phyloP scores from a whole-genome alignment of 2,329 filamentous ascomycete species.

The Fusarium armeniacum region DNA sequence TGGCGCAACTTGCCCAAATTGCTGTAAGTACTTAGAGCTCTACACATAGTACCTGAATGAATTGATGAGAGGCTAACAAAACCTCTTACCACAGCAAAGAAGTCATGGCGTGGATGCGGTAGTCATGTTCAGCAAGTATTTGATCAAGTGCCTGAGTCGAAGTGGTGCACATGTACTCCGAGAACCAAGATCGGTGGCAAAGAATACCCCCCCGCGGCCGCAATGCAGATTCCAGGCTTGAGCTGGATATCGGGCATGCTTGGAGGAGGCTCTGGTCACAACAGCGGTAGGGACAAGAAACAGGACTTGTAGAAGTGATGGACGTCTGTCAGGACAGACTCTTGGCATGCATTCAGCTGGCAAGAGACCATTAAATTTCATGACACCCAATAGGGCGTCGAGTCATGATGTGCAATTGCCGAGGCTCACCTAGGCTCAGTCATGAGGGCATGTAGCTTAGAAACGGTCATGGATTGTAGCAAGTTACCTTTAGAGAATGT shows the following conservation, averaged over 20 bases:
- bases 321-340: neutral
- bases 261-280: conserved; percentile 26
- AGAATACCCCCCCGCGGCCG: conserved; percentile 61
- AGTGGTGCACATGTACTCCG: conserved; percentile 65
- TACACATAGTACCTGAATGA: no score
- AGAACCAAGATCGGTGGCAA: conserved; percentile 60
- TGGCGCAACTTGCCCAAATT: conserved; percentile 58
- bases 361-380: conserved; percentile 11
- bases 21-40: conserved; percentile 53
- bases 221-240: conserved; percentile 56
- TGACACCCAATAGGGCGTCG: conserved; percentile 28
- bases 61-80: neutral
- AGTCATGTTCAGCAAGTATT: conserved; percentile 63
- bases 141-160: conserved; percentile 58
- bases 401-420: conserved; percentile 13
- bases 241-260: conserved; percentile 55
- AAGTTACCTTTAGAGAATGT: neutral
- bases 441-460: conserved; percentile 1
- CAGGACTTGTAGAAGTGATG: conserved; percentile 35
- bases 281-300: conserved; percentile 31
- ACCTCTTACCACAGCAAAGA: conserved; percentile 56
- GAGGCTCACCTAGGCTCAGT: conserved; percentile 7
- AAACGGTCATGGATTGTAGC: neutral
- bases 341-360: neutral
- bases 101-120: conserved; percentile 66